Conservation (phyloP, 768 basidiomycete genomes). For the Mycena indigotica region DNA sequence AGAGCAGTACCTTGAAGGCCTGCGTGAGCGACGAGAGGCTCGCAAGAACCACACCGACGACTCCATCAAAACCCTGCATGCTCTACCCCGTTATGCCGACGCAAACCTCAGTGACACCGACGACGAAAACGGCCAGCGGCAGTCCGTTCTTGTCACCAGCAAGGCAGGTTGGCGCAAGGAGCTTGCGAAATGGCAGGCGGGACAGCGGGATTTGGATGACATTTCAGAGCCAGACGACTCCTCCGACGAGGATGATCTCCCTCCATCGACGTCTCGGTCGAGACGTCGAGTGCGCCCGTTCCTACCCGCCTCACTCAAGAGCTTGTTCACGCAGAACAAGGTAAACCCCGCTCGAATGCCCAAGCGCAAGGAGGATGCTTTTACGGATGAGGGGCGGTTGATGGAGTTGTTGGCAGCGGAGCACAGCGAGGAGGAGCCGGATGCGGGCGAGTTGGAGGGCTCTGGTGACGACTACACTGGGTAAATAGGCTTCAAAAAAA, state of each 20-base stretch:
- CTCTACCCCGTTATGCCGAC: constrained; percentile 4
- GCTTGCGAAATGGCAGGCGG: constrained; percentile 3
- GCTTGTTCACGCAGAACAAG: not conserved
- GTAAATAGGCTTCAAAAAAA: not conserved
- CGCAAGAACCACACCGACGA: constrained; percentile 3
- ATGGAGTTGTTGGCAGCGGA: not conserved
- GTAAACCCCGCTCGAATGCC: not conserved
- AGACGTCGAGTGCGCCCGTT: not conserved
- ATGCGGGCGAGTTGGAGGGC: not conserved
- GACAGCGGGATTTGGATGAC: not conserved
- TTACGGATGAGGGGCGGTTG: not conserved
- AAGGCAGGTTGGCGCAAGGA: not conserved
- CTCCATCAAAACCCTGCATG: not conserved
- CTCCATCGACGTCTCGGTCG: not conserved
- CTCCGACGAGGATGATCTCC: not conserved
- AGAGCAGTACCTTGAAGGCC: not conserved
- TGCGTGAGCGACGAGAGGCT: not conserved
- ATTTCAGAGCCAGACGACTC: too few species aligned
- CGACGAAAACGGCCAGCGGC: not conserved
- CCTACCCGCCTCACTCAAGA: not conserved
- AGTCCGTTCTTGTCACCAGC: not conserved
- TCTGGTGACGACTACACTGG: not conserved
- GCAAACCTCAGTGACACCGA: constrained; percentile 2
- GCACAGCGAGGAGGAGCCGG: not conserved
- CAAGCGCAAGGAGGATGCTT: not conserved